Evolutionary conservation across 345 rosid species (phyloP), one percentile per base, ranked within the genome.

Genomic region (Dipteronia sinensis): DNA sequence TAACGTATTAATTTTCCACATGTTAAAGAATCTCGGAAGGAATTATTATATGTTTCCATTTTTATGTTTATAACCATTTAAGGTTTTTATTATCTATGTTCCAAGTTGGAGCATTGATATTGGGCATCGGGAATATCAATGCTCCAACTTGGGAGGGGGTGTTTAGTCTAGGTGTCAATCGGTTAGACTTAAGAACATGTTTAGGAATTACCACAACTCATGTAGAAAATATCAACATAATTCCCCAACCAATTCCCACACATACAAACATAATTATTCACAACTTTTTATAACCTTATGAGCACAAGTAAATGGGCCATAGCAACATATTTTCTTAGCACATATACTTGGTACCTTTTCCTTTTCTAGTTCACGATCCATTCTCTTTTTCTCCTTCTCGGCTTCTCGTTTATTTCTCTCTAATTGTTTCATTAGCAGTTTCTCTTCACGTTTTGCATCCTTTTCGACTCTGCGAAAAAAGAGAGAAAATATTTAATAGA

Each of bases 321-420:
- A 61, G 77, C 69, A 74, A 63, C 61, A 25, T 20, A 67, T 46
- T 69, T 44, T 6, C 22, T 4, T 73, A 73, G 59, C 73, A 77
- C 89, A 75, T 75, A 94, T 98, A 66, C 56, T 83, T 85, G 84
- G 93, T 78, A 81, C 47, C 79, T 78, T 92, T 81, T 92, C 93
- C 84, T 89, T 94, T 42, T 77, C 83, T 42, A 82, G 71, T 78
- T 94, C 89, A 61, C 93, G 88, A 12, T 92, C 93, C 78, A 87
- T 82, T 84, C 84, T 90, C 85, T 84, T 96, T 83, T 88, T 91
- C 86, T 94, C 95, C 81, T 88, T 94, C 82, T 91, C 98, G 79
- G 79, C 86, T 84, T 90, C 89, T 56, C 81, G 85, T 84, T 82
- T 91, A 76, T 72, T 88, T 84, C 80, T 94, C 90, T 92, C 94